A percentile compares a stretch with the other conserved stretches of the same genome.
phyloP scores from a whole-genome alignment of 2,329 filamentous ascomycete species.

The Ophiocordyceps camponoti-leonardi region DNA sequence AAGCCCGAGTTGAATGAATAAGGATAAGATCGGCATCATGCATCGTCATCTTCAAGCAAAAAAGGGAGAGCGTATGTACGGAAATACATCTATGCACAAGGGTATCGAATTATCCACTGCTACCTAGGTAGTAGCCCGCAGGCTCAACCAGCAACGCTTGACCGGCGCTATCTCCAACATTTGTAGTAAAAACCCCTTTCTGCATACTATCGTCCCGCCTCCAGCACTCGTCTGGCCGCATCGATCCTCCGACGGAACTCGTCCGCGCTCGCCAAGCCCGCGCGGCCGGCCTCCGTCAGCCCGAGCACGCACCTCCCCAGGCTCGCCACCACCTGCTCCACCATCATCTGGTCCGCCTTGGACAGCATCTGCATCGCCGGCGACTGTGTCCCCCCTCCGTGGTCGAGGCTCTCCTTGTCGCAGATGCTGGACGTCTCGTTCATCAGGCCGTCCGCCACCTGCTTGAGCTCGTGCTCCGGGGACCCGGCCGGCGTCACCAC shows the following conservation, averaged over 20 bases:
- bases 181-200: neutral
- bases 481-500: constrained; percentile 30
- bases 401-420: constrained; percentile 15
- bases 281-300: constrained; percentile 34
- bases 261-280: constrained; percentile 40
- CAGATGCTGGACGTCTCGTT: constrained; percentile 26
- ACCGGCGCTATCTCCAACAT: neutral
- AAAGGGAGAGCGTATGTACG: too few species aligned
- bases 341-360: constrained; percentile 40
- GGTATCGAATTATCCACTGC: too few species aligned
- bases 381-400: constrained; percentile 12
- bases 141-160: too few species aligned
- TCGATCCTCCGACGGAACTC: constrained; percentile 58
- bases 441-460: constrained; percentile 30
- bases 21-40: too few species aligned
- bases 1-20: too few species aligned
- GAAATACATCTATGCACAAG: too few species aligned
- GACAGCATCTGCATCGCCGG: constrained; percentile 28
- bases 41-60: too few species aligned
- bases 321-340: constrained; percentile 41
- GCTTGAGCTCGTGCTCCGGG: constrained; percentile 29
- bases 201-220: constrained; percentile 29
- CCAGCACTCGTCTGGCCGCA: constrained; percentile 53
- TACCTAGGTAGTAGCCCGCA: too few species aligned
- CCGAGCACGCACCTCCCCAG: constrained; percentile 43